phyloP scores from a whole-genome alignment of 257 asterid genomes.

The Solanum pennellii region DNA sequence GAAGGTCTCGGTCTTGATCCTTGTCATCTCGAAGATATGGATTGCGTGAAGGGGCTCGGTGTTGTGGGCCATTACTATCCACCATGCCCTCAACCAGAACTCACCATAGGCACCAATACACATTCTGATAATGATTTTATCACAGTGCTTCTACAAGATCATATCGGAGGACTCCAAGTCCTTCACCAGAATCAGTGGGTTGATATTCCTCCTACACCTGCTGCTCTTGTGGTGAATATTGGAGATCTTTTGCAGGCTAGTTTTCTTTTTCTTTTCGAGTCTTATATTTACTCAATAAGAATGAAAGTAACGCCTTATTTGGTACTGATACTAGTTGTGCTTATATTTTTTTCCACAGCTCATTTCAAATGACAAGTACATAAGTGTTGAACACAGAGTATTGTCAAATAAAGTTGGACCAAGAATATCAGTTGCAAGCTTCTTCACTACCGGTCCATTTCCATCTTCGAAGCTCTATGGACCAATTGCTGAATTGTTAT shows the following conservation, averaged over 20 bases:
- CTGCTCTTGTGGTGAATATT: conserved; percentile 43
- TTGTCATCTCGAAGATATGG: conserved; percentile 13
- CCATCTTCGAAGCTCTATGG: conserved; percentile 29
- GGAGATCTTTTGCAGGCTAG: conserved; percentile 63
- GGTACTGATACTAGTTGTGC: background rate
- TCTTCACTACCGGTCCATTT: conserved; percentile 26
- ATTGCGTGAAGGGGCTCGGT: conserved; percentile 24
- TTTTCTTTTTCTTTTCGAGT: background rate
- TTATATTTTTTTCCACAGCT: conserved; percentile 15
- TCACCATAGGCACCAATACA: conserved; percentile 20
- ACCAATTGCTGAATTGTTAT: conserved; percentile 40
- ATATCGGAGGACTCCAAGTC: conserved; percentile 49
- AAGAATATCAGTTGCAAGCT: conserved; percentile 53
- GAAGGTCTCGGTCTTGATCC: conserved; percentile 21
- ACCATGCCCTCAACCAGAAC: conserved; percentile 35
- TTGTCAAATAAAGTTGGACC: conserved; percentile 39
- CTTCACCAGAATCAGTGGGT: conserved; percentile 36
- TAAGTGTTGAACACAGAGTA: conserved; percentile 46
- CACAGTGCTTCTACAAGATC: conserved; percentile 38
- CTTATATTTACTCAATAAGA: background rate
- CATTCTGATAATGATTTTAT: conserved; percentile 20
- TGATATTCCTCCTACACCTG: conserved; percentile 37
- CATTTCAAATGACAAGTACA: conserved; percentile 45
- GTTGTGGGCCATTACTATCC: conserved; percentile 31
- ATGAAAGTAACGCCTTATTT: background rate